Conservation (phyloP, 768 basidiomycete genomes). For the Leccinum aurantiacum region DNA sequence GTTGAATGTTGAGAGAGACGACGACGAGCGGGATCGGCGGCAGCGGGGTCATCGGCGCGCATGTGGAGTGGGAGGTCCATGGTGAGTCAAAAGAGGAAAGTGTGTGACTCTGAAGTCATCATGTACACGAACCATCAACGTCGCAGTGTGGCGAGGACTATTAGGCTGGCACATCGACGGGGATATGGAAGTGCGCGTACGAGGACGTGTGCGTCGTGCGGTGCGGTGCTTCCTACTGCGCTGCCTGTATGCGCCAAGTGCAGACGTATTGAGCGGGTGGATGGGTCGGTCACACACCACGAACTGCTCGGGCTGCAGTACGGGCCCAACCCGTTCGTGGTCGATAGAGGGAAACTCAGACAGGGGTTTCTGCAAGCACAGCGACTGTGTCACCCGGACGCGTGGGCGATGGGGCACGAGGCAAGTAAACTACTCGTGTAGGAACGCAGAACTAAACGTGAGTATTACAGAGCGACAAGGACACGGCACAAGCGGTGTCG, state of each 20-base stretch:
- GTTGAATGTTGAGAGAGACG: slow-evolving; percentile 41
- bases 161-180: slow-evolving; percentile 16
- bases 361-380: slow-evolving; percentile 71
- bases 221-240: slow-evolving; percentile 53
- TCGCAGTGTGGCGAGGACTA: not conserved
- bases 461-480: slow-evolving; percentile 23
- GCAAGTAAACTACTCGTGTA: slow-evolving; percentile 36
- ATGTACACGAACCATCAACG: slow-evolving; percentile 19
- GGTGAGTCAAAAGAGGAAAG: slow-evolving; percentile 6
- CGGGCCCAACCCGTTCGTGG: slow-evolving; percentile 64
- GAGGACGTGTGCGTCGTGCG: slow-evolving; percentile 61
- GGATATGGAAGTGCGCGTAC: slow-evolving; percentile 13
- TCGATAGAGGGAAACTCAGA: slow-evolving; percentile 63
- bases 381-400: slow-evolving; percentile 81
- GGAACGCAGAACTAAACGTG: slow-evolving; percentile 9
- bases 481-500: slow-evolving; percentile 45
- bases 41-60: slow-evolving; percentile 41
- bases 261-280: slow-evolving; percentile 60
- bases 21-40: slow-evolving; percentile 47
- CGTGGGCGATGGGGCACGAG: slow-evolving; percentile 68
- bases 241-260: slow-evolving; percentile 79
- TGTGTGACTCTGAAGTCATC: not conserved
- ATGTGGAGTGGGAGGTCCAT: slow-evolving; percentile 40
- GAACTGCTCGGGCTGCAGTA: slow-evolving; percentile 65
- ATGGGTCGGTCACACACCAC: slow-evolving; percentile 57